These are phyloP conservation scores for Trichodelitschia bisporula DNA, from an alignment of 495 filamentous ascomycete species.

Conservation along the genomic window DNA sequence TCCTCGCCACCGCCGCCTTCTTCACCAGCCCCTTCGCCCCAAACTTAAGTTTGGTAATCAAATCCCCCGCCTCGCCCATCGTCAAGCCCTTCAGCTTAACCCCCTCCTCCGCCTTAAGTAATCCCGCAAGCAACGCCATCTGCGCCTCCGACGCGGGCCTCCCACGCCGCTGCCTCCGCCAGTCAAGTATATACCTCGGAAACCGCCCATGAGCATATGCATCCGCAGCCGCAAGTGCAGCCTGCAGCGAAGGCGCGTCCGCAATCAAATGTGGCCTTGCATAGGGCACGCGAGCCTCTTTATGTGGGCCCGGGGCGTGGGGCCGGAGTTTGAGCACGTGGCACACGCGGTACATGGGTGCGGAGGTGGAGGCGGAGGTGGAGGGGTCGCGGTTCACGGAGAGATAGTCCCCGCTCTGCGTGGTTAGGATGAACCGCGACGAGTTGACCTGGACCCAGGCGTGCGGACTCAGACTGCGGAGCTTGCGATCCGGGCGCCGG, in stretches of 20 bases:
- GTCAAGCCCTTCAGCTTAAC: conserved; percentile 32
- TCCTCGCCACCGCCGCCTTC: conserved; percentile 23
- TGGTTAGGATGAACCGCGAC: conserved; percentile 38
- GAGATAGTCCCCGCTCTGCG: conserved; percentile 29
- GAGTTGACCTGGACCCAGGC: conserved; percentile 58
- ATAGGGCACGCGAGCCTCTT: conserved; percentile 28
- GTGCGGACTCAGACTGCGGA: conserved; percentile 44
- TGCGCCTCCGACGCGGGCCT: conserved; percentile 41
- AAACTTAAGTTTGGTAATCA: conserved; percentile 77
- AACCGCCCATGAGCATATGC: conserved; percentile 46
- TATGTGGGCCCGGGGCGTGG: conserved; percentile 6
- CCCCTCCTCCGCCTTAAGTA: conserved; percentile 27
- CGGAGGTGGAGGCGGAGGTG: conserved; percentile 1
- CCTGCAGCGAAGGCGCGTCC: conserved; percentile 28
- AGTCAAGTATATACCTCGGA: conserved; percentile 29
- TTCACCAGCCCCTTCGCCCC: conserved; percentile 51
- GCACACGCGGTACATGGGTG: conserved; percentile 7
- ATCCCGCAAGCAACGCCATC: conserved; percentile 43
- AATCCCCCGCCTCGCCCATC: conserved; percentile 65
- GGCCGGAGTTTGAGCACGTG: conserved; percentile 2
- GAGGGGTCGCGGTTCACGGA: conserved; percentile 18
- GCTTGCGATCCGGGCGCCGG: conserved; percentile 46
- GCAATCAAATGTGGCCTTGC: conserved; percentile 42
- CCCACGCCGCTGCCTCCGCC: conserved; percentile 39
- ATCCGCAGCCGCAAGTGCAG: conserved; percentile 62